Conservation (phyloP, 2,329 filamentous ascomycete genomes). For the Hansfordia pulvinata region DNA sequence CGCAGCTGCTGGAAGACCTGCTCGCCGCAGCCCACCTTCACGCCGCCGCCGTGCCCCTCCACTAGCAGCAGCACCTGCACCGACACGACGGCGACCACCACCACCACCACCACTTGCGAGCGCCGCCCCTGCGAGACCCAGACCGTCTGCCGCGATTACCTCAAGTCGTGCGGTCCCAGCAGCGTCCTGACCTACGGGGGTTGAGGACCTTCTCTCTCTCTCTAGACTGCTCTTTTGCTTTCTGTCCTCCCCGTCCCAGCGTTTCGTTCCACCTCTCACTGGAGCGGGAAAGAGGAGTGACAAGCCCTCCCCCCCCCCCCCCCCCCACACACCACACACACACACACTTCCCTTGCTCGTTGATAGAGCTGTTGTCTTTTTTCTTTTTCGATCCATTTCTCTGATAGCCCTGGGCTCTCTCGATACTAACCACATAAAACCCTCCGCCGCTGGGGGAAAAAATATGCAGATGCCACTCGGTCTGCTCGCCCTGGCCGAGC, state of each 20-base stretch:
- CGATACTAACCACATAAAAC: no score
- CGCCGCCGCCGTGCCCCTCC: slow-evolving; percentile 5
- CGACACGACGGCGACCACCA: slow-evolving; percentile 2
- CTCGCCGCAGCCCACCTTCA: slow-evolving; percentile 3
- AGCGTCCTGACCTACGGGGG: slow-evolving; percentile 9
- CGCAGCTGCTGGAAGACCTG: slow-evolving; percentile 9
- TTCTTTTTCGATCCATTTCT: no score
- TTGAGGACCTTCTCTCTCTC: slow-evolving; percentile 3
- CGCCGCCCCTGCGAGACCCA: slow-evolving; percentile 6
- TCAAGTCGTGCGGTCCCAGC: slow-evolving; percentile 12
- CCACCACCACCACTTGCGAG: slow-evolving; percentile 2
- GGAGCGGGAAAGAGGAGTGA: neutral
- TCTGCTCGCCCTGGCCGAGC: slow-evolving; percentile 2
- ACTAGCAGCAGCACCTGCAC: slow-evolving; percentile 3
- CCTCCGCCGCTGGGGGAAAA: no score
- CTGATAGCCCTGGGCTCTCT: no score
- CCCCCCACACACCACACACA: no score
- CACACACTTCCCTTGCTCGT: no score
- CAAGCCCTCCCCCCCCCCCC: no score
- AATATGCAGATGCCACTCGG: slow-evolving; percentile 1
- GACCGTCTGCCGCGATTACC: slow-evolving; percentile 10
- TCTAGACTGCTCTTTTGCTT: no score
- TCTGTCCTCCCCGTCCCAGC: no score
- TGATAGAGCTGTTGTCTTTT: no score
- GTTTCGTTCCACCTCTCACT: no score